Evolutionary conservation across 331 rosid species (phyloP).

Genomic region (Rhamnella rubrinervis): DNA sequence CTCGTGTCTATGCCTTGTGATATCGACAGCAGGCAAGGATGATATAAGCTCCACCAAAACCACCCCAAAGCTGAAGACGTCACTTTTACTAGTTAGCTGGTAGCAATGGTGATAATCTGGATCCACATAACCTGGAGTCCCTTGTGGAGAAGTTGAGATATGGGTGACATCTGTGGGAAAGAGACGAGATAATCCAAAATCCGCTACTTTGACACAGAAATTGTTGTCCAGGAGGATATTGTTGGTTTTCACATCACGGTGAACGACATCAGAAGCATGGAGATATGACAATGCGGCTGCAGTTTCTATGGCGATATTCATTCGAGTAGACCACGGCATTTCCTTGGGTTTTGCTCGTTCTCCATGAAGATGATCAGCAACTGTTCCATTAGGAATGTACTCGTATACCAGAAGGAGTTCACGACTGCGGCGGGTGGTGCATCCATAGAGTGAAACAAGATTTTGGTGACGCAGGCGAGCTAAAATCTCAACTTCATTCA

Average conservation of each 20-base stretch:
- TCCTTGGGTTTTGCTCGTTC: conserved; percentile 40
- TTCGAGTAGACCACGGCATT: conserved; percentile 56
- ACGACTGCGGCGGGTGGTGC: conserved; percentile 73
- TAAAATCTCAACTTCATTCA: conserved; percentile 64
- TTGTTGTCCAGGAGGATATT: conserved; percentile 70
- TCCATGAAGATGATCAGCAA: conserved; percentile 86
- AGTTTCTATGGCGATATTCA: conserved; percentile 77
- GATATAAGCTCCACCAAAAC: conserved; percentile 80
- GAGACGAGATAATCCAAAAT: conserved; percentile 82
- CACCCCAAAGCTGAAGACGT: conserved; percentile 89
- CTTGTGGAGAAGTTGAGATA: conserved; percentile 89
- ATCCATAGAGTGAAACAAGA: conserved; percentile 78
- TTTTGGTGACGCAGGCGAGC: conserved; percentile 56
- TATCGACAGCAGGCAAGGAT: conserved; percentile 82
- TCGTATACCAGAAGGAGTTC: conserved; percentile 88
- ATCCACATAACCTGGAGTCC: conserved; percentile 91
- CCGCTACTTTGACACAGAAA: conserved; percentile 76
- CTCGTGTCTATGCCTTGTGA: conserved; percentile 77
- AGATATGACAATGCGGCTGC: conserved; percentile 77
- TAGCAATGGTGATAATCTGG: conserved; percentile 84
- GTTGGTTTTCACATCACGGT: conserved; percentile 77
- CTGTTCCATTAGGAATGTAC: conserved; percentile 75
- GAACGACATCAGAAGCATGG: conserved; percentile 71
- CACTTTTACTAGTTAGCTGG: conserved; percentile 74
- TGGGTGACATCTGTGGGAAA: conserved; percentile 62